Conservation (phyloP, 2,329 filamentous ascomycete species). For the Ceratocystis albifundus region DNA sequence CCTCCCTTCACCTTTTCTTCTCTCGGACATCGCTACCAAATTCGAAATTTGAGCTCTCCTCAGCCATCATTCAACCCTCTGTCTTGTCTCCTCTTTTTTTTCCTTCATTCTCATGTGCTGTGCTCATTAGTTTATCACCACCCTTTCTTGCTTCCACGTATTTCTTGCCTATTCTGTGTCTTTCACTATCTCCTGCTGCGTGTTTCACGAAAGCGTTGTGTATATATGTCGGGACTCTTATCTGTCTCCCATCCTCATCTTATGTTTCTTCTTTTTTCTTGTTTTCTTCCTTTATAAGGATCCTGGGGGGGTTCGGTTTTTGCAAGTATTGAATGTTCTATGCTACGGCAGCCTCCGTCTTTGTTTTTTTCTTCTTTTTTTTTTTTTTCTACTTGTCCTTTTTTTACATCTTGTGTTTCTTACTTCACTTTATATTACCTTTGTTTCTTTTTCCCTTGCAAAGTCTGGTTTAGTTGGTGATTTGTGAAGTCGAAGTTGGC, state of each 20-base stretch:
- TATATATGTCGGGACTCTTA: not conserved
- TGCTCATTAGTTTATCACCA: not conserved
- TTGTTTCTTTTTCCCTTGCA: no score
- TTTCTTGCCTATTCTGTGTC: not conserved
- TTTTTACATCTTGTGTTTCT: not conserved
- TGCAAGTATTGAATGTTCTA: not conserved
- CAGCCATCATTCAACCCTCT: not conserved
- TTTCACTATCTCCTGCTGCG: constrained; percentile 1
- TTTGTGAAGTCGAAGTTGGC: no score
- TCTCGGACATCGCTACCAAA: no score
- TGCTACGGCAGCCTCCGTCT: not conserved
- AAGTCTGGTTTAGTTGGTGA: no score
- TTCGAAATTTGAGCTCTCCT: not conserved
- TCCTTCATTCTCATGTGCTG: not conserved
- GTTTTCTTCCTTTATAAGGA: not conserved
- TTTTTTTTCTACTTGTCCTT: not conserved
- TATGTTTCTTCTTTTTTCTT: not conserved
- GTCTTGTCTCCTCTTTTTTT: not conserved
- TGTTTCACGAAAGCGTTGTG: not conserved
- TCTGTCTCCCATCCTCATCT: not conserved
- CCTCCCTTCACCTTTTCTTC: no score
- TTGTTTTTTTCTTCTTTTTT: not conserved
- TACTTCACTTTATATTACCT: not conserved
- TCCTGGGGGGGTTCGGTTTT: not conserved
- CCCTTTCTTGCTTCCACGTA: not conserved